A percentile compares a stretch with the other conserved stretches of the same genome.
Evolutionary conservation across 129 eudicot genomes (phyloP).

Genomic region (Ambrosia trifida): DNA sequence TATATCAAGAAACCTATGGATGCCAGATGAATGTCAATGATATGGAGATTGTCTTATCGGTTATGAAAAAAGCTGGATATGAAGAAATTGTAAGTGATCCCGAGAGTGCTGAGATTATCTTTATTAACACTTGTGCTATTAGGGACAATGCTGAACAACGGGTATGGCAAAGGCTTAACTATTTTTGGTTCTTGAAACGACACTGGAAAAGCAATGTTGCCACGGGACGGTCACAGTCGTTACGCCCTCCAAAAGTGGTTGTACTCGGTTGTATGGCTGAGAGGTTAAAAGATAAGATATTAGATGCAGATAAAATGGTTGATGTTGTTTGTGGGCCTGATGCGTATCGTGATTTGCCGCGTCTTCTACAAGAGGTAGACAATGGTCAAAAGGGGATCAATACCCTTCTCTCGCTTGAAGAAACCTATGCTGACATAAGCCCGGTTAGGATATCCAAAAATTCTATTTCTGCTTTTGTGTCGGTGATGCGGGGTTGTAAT

Average conservation of each 20-base stretch:
- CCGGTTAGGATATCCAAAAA: conserved; percentile 88
- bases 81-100: conserved; percentile 72
- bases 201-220: conserved; percentile 91
- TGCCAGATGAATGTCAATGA: conserved; percentile 99
- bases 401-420: conserved; percentile 96
- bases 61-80: conserved; percentile 96
- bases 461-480: conserved; percentile 85
- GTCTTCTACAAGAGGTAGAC: conserved; percentile 87
- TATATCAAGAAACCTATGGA: conserved; percentile 98
- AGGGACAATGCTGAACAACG: conserved; percentile 95
- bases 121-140: conserved; percentile 94
- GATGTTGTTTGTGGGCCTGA: conserved; percentile 99
- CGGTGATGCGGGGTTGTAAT: conserved; percentile 98
- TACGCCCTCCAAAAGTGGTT: conserved; percentile 95
- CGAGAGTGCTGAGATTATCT: conserved; percentile 93
- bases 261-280: conserved; percentile 99
- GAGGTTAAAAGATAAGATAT: conserved; percentile 88
- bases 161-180: conserved; percentile 97
- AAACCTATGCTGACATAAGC: conserved; percentile 96
- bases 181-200: conserved; percentile 95
- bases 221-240: conserved; percentile 72
- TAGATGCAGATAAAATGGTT: conserved; percentile 98
- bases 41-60: conserved; percentile 93
- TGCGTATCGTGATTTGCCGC: conserved; percentile 94
- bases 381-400: conserved; percentile 96